These are phyloP conservation scores for Piloderma croceum DNA, from an alignment of 768 basidiomycete genomes.

Conservation along the genomic window DNA sequence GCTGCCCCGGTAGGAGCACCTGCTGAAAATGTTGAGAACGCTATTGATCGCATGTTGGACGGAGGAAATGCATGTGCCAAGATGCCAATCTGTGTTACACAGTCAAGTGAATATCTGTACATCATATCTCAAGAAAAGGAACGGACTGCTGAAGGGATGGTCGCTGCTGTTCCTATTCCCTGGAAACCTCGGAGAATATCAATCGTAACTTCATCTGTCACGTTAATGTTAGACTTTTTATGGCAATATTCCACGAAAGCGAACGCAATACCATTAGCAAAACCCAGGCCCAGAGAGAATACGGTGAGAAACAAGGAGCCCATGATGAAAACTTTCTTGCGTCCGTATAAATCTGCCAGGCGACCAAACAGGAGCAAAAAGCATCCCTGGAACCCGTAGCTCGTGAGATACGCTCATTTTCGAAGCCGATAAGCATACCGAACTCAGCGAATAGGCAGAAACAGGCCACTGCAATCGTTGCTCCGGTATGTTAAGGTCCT, in stretches of 20 bases:
- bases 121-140: constrained; percentile 1
- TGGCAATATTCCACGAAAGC: not conserved
- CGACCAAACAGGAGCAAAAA: constrained; percentile 71
- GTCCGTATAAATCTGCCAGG: constrained; percentile 76
- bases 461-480: constrained; percentile 8
- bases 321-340: constrained; percentile 58
- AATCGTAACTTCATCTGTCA: constrained; percentile 56
- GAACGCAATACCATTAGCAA: constrained; percentile 42
- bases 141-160: constrained; percentile 65
- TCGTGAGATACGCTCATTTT: too few species aligned
- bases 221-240: too few species aligned
- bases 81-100: constrained; percentile 57
- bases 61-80: constrained; percentile 74
- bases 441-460: not conserved
- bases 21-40: constrained; percentile 79
- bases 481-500: constrained; percentile 7
- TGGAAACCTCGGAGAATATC: constrained; percentile 72
- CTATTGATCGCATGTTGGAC: constrained; percentile 60
- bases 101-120: not conserved
- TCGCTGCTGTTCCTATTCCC: constrained; percentile 75
- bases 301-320: constrained; percentile 51
- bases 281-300: constrained; percentile 61
- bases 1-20: constrained; percentile 81
- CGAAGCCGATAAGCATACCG: too few species aligned
- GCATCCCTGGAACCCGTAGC: constrained; percentile 77